Conservation (phyloP, 192 early-diverging fungal genomes). For the Podila horticola region DNA sequence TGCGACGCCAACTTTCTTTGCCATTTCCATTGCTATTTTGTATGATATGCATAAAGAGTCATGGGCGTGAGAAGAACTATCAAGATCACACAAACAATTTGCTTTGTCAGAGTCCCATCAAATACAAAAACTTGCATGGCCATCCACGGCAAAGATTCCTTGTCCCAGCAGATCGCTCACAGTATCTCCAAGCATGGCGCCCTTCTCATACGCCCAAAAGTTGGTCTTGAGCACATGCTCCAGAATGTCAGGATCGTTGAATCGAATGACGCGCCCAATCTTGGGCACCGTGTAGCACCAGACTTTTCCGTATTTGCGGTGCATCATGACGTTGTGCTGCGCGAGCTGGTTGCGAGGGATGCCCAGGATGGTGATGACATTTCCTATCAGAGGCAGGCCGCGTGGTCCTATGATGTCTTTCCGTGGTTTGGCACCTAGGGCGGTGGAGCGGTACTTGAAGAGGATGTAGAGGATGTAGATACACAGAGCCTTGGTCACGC, state of each 20-base stretch:
- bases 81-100: too few species aligned
- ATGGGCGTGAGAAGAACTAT: background rate
- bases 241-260: slow-evolving; percentile 30
- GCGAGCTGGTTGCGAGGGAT: slow-evolving; percentile 10
- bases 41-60: background rate
- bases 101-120: background rate
- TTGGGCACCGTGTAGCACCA: slow-evolving; percentile 23
- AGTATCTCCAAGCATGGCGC: slow-evolving; percentile 5
- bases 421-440: slow-evolving; percentile 19
- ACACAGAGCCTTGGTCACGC: slow-evolving; percentile 7
- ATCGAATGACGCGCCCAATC: slow-evolving; percentile 31
- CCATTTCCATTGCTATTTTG: slow-evolving; percentile 19
- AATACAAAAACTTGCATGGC: slow-evolving; percentile 4
- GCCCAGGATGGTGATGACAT: slow-evolving; percentile 23
- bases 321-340: slow-evolving; percentile 8
- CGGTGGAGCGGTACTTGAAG: slow-evolving; percentile 39
- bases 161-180: slow-evolving; percentile 23
- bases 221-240: slow-evolving; percentile 52
- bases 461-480: slow-evolving; percentile 31
- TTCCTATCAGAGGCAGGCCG: slow-evolving; percentile 48
- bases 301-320: slow-evolving; percentile 10
- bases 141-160: slow-evolving; percentile 51
- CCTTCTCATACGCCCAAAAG: slow-evolving; percentile 48
- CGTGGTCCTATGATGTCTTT: slow-evolving; percentile 33
- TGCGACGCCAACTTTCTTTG: slow-evolving; percentile 29